Conservation (phyloP, 192 early-diverging fungal genomes). For the Linnemannia exigua region DNA sequence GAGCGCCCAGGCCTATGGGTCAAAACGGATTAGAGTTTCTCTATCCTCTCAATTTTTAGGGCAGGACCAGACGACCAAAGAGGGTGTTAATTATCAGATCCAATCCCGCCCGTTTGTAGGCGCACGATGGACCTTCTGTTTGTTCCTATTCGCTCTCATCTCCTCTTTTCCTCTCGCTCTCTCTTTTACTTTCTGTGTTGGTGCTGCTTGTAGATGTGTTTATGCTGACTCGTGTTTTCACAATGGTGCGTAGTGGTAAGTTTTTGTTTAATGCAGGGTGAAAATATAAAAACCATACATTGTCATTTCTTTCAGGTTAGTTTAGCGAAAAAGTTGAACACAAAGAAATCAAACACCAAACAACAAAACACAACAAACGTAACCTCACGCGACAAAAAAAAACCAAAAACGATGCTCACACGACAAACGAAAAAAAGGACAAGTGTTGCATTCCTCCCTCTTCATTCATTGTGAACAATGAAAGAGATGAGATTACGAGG, state of each 20-base stretch:
- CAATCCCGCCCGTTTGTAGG: neutral
- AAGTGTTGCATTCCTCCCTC: neutral
- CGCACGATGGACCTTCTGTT: neutral
- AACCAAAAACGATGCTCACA: neutral
- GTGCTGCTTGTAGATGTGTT: too few species aligned
- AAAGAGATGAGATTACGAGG: slow-evolving; percentile 1
- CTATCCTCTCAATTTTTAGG: too few species aligned
- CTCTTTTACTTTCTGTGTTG: neutral
- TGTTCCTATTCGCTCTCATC: neutral
- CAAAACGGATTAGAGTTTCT: too few species aligned
- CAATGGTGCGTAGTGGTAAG: neutral
- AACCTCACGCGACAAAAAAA: slow-evolving; percentile 7
- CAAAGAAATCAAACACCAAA: neutral
- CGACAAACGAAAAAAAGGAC: neutral
- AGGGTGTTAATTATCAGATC: neutral
- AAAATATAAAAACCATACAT: neutral
- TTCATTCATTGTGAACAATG: neutral
- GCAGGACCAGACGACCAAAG: neutral
- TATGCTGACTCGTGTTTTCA: neutral
- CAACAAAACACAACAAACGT: neutral
- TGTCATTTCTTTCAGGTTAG: neutral
- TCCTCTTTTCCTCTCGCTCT: neutral
- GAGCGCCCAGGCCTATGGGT: too few species aligned
- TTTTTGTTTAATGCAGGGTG: neutral
- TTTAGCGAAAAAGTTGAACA: neutral